Conservation (phyloP, 331 rosid genomes). For the Rhamnella rubrinervis region DNA sequence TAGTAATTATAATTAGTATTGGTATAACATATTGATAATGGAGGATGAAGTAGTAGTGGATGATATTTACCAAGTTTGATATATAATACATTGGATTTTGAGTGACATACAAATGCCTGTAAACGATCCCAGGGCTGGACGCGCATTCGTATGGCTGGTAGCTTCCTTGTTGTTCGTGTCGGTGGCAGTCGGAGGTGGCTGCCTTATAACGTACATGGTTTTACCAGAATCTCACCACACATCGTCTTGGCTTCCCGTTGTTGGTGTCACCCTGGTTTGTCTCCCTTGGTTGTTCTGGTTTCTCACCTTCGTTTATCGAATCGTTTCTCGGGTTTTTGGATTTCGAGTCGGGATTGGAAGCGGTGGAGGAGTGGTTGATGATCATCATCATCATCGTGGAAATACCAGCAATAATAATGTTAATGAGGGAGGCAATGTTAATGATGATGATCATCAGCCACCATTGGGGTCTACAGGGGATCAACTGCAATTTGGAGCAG, state of each 20-base stretch:
- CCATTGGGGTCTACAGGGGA: neutral
- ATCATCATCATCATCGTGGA: neutral
- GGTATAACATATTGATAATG: too few relatives aligned
- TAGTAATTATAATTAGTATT: too few relatives aligned
- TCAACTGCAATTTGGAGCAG: neutral
- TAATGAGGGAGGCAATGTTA: neutral
- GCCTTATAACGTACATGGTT: conserved; percentile 51
- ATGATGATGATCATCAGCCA: neutral
- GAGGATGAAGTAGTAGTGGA: neutral
- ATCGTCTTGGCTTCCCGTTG: conserved; percentile 47
- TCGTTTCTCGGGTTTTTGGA: conserved; percentile 50
- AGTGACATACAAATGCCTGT: conserved; percentile 48
- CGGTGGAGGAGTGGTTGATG: neutral
- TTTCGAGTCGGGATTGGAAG: conserved; percentile 28
- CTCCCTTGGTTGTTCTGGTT: conserved; percentile 91
- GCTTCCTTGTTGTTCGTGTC: conserved; percentile 41
- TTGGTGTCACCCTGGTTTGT: conserved; percentile 59
- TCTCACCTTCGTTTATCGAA: conserved; percentile 57
- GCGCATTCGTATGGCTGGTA: conserved; percentile 57
- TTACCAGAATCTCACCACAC: conserved; percentile 41
- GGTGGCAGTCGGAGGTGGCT: conserved; percentile 54
- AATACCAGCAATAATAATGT: neutral
- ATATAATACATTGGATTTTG: neutral
- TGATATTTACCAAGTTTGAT: conserved; percentile 18
- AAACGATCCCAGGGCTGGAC: conserved; percentile 33